Evolutionary conservation across 2,329 filamentous ascomycete species (phyloP).

Genomic region (Aspergillus clavatus): DNA sequence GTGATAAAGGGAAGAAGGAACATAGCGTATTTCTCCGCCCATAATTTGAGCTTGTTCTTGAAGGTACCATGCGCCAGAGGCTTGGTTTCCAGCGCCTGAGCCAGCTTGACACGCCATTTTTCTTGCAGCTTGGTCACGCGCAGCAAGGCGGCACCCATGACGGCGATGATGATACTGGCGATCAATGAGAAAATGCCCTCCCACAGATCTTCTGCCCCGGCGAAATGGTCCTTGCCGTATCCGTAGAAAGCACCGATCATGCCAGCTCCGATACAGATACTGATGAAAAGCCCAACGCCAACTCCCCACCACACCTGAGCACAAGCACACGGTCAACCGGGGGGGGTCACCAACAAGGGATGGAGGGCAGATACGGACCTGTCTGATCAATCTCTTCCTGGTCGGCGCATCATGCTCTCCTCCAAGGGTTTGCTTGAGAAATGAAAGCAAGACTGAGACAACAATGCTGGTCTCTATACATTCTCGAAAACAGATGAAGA

Average conservation of each 20-base stretch:
- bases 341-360: too few species aligned
- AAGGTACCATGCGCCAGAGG: conserved; percentile 33
- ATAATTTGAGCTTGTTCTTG: conserved; percentile 52
- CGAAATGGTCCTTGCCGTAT: conserved; percentile 63
- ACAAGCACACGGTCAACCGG: not conserved
- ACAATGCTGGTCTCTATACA: conserved; percentile 78
- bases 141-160: conserved; percentile 75
- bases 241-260: conserved; percentile 71
- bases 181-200: conserved; percentile 74
- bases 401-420: conserved; percentile 56
- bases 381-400: conserved; percentile 64
- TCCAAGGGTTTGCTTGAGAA: conserved; percentile 74
- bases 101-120: conserved; percentile 82
- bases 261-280: conserved; percentile 59
- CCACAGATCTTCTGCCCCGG: conserved; percentile 67
- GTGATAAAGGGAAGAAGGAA: conserved; percentile 82
- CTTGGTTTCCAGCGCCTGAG: conserved; percentile 59
- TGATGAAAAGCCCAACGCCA: conserved; percentile 57
- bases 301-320: conserved; percentile 65
- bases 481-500: conserved; percentile 88
- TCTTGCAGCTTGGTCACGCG: conserved; percentile 77
- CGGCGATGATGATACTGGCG: conserved; percentile 72
- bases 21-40: conserved; percentile 76
- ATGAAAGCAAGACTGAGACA: conserved; percentile 79
- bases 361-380: conserved; percentile 43